phyloP scores from a whole-genome alignment of 768 basidiomycete genomes.

The Amanita polypyramis region DNA sequence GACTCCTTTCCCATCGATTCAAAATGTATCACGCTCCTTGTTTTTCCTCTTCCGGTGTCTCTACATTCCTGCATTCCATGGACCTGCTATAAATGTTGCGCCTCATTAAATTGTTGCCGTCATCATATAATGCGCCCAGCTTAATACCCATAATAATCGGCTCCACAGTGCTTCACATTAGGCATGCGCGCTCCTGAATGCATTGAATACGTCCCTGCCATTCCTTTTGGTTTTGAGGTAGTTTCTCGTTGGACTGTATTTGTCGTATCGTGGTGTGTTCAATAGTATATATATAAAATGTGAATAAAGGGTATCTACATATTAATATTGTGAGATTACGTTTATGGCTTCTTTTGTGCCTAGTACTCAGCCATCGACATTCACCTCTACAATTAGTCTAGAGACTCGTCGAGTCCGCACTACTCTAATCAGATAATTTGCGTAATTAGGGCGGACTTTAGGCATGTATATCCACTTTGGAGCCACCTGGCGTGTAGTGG shows the following conservation, averaged over 20 bases:
- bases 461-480: too few species aligned
- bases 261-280: background rate
- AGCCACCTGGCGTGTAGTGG: too few species aligned
- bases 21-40: background rate
- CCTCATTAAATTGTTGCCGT: too few species aligned
- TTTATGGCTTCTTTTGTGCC: too few species aligned
- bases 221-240: background rate
- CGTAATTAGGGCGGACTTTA: too few species aligned
- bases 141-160: background rate
- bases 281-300: background rate
- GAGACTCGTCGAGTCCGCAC: too few species aligned
- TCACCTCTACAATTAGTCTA: too few species aligned
- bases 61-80: background rate
- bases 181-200: background rate
- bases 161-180: background rate
- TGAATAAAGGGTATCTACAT: too few species aligned
- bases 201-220: background rate
- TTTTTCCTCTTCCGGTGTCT: background rate
- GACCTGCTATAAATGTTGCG: background rate
- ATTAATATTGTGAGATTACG: too few species aligned
- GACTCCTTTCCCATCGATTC: too few species aligned
- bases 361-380: too few species aligned
- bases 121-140: background rate
- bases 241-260: background rate
- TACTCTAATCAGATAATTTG: too few species aligned